A percentile compares a stretch with the other conserved stretches of the same genome.
Evolutionary conservation across 495 filamentous ascomycete genomes (phyloP).

Genomic region (Poronia punctata): DNA sequence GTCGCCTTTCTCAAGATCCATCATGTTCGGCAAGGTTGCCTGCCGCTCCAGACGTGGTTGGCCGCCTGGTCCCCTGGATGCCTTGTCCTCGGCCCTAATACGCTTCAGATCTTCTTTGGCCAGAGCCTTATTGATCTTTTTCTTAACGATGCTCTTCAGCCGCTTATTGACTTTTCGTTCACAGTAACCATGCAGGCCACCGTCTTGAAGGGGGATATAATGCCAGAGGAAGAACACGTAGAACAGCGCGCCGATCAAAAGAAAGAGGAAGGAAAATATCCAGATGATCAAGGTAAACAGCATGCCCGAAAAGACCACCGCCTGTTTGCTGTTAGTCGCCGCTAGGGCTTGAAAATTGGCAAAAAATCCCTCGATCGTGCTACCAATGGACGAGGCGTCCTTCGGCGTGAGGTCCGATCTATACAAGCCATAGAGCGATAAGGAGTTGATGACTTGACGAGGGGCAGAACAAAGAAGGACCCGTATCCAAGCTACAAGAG

Average conservation of each 20-base stretch:
- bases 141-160: slow-evolving; percentile 69
- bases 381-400: slow-evolving; percentile 50
- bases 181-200: slow-evolving; percentile 77
- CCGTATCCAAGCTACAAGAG: slow-evolving; percentile 64
- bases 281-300: slow-evolving; percentile 85
- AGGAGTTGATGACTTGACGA: slow-evolving; percentile 78
- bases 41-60: slow-evolving; percentile 47
- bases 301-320: slow-evolving; percentile 81
- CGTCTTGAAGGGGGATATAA: slow-evolving; percentile 72
- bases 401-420: slow-evolving; percentile 49
- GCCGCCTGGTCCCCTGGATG: slow-evolving; percentile 46
- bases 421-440: slow-evolving; percentile 75
- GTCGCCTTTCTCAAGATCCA: slow-evolving; percentile 43
- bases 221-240: slow-evolving; percentile 87
- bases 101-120: slow-evolving; percentile 59
- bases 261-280: slow-evolving; percentile 70
- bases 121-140: slow-evolving; percentile 79
- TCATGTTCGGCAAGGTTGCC: slow-evolving; percentile 61
- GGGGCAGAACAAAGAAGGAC: slow-evolving; percentile 85
- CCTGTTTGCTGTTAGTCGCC: slow-evolving; percentile 62
- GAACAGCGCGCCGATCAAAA: slow-evolving; percentile 63
- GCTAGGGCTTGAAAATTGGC: slow-evolving; percentile 68
- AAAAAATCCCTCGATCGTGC: slow-evolving; percentile 57
- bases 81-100: slow-evolving; percentile 51
- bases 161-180: slow-evolving; percentile 79